Base-by-base conservation (phyloP, 805 yeast species). In the Kodamaea kakaduensis region DNA sequence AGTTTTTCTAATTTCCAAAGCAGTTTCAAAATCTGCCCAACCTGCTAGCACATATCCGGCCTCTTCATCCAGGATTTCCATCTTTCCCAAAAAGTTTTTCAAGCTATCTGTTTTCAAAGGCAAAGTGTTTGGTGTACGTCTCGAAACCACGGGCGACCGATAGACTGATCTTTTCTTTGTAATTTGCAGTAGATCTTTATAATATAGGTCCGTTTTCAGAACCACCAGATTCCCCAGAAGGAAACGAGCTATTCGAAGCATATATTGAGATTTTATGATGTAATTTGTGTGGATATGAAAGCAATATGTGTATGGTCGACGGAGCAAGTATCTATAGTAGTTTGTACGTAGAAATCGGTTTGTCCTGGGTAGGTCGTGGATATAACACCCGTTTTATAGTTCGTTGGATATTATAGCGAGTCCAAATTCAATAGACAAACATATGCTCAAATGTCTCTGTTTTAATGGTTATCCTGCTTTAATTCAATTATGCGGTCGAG, bases 31-130 rank as follows among this genome's bases (percentile, higher is more conserved):
- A 15, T 56, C 50, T 24, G 63, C 47, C 13, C 50, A 41, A 0
- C 69, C 70, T 40, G 59, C 54, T 5, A 60, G 28, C 2, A 63
- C 47, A 20, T 53, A 37, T 4, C 55, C 21, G 7, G 46, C 49
- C 36, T 64, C 69, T 17, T 45, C 41, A 9, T 50, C 41, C 8
- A 47, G 47, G 16, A 56, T 48, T n/a, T 42, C 43, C 2, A 31
- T 28, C 4, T 15, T 12, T 7, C 64, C 64, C 16, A 60, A 20
- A 40, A 61, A 57, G 13, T 29, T 36, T 32, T 52, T 56, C 7
- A 61, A 28, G 5, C 46, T 44, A 9, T 42, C 42, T 1, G 53
- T 38, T 32, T 51, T 43, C 20, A 17, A n/a, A 5, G 20, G 25
- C 20, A 17, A 15, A 6, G 9, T 6, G 16, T 4, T 15, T 7